Evolutionary conservation across 2,329 filamentous ascomycete species (phyloP).

Genomic region (Fusarium sarcochroum): DNA sequence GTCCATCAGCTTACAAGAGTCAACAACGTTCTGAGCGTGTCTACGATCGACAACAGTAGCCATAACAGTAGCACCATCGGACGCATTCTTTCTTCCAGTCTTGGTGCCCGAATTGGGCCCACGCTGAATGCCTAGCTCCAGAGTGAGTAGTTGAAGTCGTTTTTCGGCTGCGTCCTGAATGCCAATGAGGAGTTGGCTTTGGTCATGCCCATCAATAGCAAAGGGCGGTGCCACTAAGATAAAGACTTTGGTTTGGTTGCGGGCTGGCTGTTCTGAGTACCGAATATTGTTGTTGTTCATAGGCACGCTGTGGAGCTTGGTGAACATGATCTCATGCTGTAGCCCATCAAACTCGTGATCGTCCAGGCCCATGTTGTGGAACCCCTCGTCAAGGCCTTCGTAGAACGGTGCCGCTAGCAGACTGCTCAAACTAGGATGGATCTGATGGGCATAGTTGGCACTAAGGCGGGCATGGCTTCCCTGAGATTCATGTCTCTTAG

Average conservation of each 20-base stretch:
- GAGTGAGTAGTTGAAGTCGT: conserved; percentile 75
- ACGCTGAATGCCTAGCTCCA: conserved; percentile 66
- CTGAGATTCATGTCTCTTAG: conserved; percentile 80
- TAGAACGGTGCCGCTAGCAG: conserved; percentile 79
- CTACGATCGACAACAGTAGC: conserved; percentile 63
- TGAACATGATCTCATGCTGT: conserved; percentile 79
- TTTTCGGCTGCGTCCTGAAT: conserved; percentile 79
- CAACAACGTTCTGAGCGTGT: conserved; percentile 76
- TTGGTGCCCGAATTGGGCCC: conserved; percentile 49
- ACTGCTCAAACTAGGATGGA: conserved; percentile 70
- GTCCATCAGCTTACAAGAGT: conserved; percentile 80
- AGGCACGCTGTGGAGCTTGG: conserved; percentile 77
- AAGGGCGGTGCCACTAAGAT: conserved; percentile 73
- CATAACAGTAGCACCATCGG: conserved; percentile 44
- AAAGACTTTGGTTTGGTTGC: conserved; percentile 73
- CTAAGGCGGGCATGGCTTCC: conserved; percentile 58
- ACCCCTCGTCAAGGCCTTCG: conserved; percentile 77
- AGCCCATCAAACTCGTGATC: conserved; percentile 80
- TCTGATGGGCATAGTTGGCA: conserved; percentile 60
- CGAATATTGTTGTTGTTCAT: conserved; percentile 73
- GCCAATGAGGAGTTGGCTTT: conserved; percentile 73
- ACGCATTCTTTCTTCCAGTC: conserved; percentile 37
- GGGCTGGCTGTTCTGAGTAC: conserved; percentile 69
- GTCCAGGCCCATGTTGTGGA: conserved; percentile 79
- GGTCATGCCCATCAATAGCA: conserved; percentile 66